phyloP scores from a whole-genome alignment of 495 filamentous ascomycete species.

The Alectoria sarmentosa region DNA sequence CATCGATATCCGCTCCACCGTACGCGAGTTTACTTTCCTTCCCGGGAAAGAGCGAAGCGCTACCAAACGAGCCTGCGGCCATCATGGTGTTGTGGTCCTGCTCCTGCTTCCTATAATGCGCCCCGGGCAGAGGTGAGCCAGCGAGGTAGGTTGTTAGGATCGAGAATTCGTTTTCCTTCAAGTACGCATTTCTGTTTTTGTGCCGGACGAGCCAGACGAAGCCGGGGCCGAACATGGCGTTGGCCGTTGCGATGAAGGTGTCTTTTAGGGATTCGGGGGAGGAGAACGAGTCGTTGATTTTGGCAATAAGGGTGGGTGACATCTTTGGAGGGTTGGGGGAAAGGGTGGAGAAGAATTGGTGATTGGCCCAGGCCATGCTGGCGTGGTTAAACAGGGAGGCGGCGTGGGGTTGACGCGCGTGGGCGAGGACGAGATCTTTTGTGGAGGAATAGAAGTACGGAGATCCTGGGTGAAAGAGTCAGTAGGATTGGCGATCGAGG shows the following conservation, averaged over 20 bases:
- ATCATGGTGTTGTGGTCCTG: constrained; percentile 67
- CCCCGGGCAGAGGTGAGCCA: constrained; percentile 77
- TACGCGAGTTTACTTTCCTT: constrained; percentile 44
- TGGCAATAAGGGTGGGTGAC: constrained; percentile 39
- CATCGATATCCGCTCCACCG: constrained; percentile 62
- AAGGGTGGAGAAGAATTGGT: constrained; percentile 81
- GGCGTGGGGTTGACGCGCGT: constrained; percentile 66
- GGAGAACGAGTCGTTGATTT: constrained; percentile 62
- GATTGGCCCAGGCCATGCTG: constrained; percentile 93
- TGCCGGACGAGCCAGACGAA: constrained; percentile 84
- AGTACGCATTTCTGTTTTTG: constrained; percentile 37
- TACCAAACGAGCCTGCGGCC: constrained; percentile 42
- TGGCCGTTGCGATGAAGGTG: constrained; percentile 74
- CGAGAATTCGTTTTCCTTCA: constrained; percentile 43
- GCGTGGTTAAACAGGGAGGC: constrained; percentile 90
- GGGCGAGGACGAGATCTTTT: constrained; percentile 63
- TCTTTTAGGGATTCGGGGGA: constrained; percentile 71
- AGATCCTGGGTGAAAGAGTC: constrained; percentile 38
- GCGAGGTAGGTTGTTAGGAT: constrained; percentile 88
- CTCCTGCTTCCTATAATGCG: constrained; percentile 72
- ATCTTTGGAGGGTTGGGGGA: constrained; percentile 45
- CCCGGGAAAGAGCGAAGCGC: constrained; percentile 32
- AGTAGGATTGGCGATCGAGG: not conserved
- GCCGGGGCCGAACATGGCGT: constrained; percentile 91
- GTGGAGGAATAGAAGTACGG: constrained; percentile 48